Percentiles rank a stretch among this genome's conserved stretches.
These are phyloP conservation scores for Aureobasidium musti DNA, from an alignment of 2,329 filamentous ascomycete genomes.

Conservation along the genomic window DNA sequence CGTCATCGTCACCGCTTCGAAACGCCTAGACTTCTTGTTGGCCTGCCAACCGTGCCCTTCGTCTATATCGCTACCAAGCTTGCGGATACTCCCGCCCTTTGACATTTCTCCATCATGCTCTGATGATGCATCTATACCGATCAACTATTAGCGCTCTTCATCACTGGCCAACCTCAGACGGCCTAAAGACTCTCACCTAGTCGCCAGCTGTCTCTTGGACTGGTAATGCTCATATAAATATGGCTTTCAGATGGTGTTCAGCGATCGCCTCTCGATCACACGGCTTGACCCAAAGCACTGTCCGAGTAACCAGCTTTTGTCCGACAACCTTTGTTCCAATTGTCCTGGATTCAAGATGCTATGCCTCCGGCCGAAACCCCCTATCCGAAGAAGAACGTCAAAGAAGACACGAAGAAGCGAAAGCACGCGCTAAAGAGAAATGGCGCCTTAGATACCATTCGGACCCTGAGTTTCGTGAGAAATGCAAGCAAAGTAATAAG, in stretches of 20 bases:
- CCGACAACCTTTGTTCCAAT: neutral
- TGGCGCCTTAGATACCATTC: neutral
- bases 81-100: neutral
- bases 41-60: constrained; percentile 19
- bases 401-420: neutral
- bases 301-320: neutral
- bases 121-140: too few species aligned
- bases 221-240: neutral
- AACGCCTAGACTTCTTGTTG: constrained; percentile 22
- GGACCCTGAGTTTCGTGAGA: neutral
- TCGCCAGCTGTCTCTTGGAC: too few species aligned
- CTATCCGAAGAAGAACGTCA: neutral
- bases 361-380: neutral
- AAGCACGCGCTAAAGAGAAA: neutral
- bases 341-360: neutral
- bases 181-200: neutral
- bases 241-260: neutral
- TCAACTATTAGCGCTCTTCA: neutral
- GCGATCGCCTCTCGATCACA: neutral
- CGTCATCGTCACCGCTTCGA: constrained; percentile 7
- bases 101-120: neutral
- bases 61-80: neutral
- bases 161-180: neutral
- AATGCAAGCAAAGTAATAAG: too few species aligned
- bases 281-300: neutral